These are phyloP conservation scores for Theileria parva DNA, from an alignment of 169 alveolate species.

Conservation along the genomic window DNA sequence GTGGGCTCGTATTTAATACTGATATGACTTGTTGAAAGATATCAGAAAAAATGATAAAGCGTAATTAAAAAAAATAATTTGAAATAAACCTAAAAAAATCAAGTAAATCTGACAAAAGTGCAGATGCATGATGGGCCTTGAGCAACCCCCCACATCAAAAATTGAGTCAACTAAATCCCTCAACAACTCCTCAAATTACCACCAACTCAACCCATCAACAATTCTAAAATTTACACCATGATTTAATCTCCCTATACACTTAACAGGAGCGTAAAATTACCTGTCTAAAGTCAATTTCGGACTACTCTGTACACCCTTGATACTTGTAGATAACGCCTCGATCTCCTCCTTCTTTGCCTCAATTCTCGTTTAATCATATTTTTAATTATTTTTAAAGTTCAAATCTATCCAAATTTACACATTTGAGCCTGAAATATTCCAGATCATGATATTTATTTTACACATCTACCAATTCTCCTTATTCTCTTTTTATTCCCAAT, in stretches of 20 bases:
- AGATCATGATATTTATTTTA: not conserved
- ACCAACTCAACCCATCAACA: not conserved
- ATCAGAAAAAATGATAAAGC: not conserved
- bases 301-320: not conserved
- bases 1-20: slow-evolving; percentile 1
- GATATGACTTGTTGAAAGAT: not conserved
- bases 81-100: slow-evolving; percentile 1
- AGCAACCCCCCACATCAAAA: slow-evolving; percentile 20
- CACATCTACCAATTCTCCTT: not conserved
- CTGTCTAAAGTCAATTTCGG: not conserved
- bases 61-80: not conserved
- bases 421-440: not conserved
- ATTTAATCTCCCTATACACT: not conserved
- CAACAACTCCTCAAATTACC: not conserved
- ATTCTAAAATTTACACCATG: not conserved
- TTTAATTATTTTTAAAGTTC: not conserved
- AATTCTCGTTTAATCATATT: not conserved
- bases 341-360: not conserved
- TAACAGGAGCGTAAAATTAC: not conserved
- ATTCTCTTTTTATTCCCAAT: not conserved
- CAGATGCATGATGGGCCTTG: slow-evolving; percentile 22
- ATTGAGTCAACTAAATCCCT: slow-evolving; percentile 2
- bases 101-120: not conserved
- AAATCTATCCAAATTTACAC: not conserved
- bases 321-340: not conserved